A percentile compares a stretch with the other conserved stretches of the same genome.
phyloP scores from a whole-genome alignment of 768 basidiomycete genomes.

The Lentinus tigrinus region DNA sequence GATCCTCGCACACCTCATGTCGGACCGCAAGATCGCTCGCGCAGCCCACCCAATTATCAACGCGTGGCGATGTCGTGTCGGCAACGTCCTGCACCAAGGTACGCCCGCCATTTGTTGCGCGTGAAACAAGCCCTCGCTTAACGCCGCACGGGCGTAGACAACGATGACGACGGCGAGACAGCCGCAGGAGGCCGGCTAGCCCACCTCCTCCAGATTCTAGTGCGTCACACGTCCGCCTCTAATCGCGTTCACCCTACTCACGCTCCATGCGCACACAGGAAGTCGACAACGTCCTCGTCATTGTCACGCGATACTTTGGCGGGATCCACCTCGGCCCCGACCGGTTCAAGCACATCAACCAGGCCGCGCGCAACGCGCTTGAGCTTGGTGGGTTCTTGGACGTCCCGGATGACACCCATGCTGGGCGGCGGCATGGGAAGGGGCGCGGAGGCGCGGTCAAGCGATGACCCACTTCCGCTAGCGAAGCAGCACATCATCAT shows the following conservation, averaged over 20 bases:
- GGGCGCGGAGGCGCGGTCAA: background rate
- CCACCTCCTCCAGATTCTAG: conserved; percentile 87
- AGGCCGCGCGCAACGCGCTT: conserved; percentile 89
- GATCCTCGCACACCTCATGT: conserved; percentile 64
- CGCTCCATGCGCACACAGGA: conserved; percentile 46
- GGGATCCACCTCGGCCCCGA: conserved; percentile 90
- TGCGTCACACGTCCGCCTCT: conserved; percentile 31
- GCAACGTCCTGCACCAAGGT: conserved; percentile 75
- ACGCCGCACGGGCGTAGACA: conserved; percentile 52
- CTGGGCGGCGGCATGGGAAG: conserved; percentile 10
- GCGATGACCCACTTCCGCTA: background rate
- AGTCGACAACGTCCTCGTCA: conserved; percentile 78
- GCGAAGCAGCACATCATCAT: no score
- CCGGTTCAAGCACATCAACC: conserved; percentile 91
- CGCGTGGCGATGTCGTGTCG: conserved; percentile 77
- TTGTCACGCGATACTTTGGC: conserved; percentile 94
- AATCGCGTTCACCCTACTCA: background rate
- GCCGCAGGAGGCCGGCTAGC: conserved; percentile 90
- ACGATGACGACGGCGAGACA: conserved; percentile 93
- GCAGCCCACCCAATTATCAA: conserved; percentile 81
- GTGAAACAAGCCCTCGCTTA: background rate
- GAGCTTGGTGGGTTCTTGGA: conserved; percentile 87
- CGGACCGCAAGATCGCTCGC: conserved; percentile 70
- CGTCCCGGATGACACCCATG: conserved; percentile 28
- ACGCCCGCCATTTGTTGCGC: conserved; percentile 2